A percentile compares a stretch with the other conserved stretches of the same genome.
Conservation (phyloP, 441 rosid species). For the Macaranga tanarius region DNA sequence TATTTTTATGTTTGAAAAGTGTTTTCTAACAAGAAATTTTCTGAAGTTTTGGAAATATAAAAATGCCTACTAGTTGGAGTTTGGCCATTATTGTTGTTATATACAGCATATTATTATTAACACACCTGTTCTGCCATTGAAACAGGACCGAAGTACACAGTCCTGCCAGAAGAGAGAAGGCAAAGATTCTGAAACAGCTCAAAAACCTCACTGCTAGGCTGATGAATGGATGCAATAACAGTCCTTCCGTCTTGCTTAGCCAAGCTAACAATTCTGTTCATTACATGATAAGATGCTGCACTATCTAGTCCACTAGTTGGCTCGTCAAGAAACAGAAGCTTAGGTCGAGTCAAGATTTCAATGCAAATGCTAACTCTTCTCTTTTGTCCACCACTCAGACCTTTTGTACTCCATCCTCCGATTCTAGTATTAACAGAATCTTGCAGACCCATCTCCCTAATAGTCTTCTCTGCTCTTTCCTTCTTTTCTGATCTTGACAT, state of each 20-base stretch:
- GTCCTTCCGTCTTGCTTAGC: constrained; percentile 38
- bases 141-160: constrained; percentile 45
- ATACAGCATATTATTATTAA: no score
- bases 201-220: constrained; percentile 57
- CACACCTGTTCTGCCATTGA: constrained; percentile 39
- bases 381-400: constrained; percentile 55
- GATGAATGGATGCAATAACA: constrained; percentile 50
- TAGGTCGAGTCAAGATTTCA: constrained; percentile 47
- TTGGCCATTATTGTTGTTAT: no score
- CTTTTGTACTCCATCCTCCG: constrained; percentile 47
- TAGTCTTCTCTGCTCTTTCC: constrained; percentile 48
- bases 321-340: constrained; percentile 53
- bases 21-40: no score
- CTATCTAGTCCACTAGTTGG: constrained; percentile 67
- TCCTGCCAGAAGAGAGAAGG: constrained; percentile 42
- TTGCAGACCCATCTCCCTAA: constrained; percentile 55
- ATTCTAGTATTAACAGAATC: constrained; percentile 47
- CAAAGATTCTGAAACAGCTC: constrained; percentile 46
- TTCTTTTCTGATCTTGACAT: constrained; percentile 44
- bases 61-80: no score
- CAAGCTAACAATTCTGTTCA: constrained; percentile 39
- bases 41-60: no score
- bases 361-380: constrained; percentile 56
- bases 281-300: constrained; percentile 54
- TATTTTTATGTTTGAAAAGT: no score